phyloP scores from a whole-genome alignment of 2,329 filamentous ascomycete genomes.

The Pseudomassariella vexata region DNA sequence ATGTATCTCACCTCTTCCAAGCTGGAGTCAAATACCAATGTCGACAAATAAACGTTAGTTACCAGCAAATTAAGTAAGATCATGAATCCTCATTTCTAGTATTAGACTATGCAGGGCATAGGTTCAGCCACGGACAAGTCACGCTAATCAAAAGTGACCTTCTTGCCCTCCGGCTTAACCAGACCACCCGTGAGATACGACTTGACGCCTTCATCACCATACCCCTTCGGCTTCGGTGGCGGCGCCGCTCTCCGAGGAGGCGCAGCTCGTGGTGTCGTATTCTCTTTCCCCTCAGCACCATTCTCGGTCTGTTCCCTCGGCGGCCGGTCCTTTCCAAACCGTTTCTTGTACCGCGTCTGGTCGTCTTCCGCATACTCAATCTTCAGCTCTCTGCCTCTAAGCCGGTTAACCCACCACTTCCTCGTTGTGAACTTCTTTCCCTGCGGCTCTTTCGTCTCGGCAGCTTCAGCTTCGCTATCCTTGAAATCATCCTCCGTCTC shows the following conservation, averaged over 20 bases:
- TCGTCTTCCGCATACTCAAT: conserved; percentile 94
- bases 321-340: conserved; percentile 70
- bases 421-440: conserved; percentile 51
- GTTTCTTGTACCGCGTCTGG: conserved; percentile 84
- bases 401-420: conserved; percentile 81
- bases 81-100: too few relatives aligned
- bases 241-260: conserved; percentile 16
- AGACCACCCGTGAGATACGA: conserved; percentile 69
- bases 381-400: conserved; percentile 74
- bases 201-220: conserved; percentile 44
- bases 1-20: too few relatives aligned
- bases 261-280: too few relatives aligned
- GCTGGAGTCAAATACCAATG: too few relatives aligned
- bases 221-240: conserved; percentile 17
- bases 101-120: too few relatives aligned
- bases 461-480: conserved; percentile 37
- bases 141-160: conserved; percentile 69
- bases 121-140: too few relatives aligned
- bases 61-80: too few relatives aligned
- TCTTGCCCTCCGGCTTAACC: conserved; percentile 72
- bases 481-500: conserved; percentile 59
- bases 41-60: too few relatives aligned
- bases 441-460: conserved; percentile 37
- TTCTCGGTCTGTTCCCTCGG: conserved; percentile 25
- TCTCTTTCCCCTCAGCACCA: conserved; percentile 9